Percentiles rank a stretch among this genome's conserved stretches.
These are phyloP conservation scores for Cyberlindnera samutprakarnensis DNA, from an alignment of 805 yeast species.

Conservation along the genomic window DNA sequence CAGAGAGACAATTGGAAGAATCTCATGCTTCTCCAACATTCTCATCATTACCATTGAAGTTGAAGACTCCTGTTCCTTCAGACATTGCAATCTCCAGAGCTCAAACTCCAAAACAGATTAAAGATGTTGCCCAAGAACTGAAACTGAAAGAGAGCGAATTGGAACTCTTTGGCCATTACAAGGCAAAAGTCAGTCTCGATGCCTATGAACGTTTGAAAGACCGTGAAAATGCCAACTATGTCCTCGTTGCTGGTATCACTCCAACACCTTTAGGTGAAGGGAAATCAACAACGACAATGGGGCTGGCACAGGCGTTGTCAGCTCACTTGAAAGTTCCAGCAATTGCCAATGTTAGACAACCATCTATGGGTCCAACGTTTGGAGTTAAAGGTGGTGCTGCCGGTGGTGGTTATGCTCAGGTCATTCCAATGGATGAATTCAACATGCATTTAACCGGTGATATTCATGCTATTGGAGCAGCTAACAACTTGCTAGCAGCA, in stretches of 20 bases:
- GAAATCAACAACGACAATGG: conserved; percentile 78
- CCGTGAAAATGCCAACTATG: conserved; percentile 59
- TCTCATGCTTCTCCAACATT: conserved; percentile 22
- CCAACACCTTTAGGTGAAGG: conserved; percentile 87
- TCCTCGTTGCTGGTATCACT: conserved; percentile 76
- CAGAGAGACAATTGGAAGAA: conserved; percentile 37
- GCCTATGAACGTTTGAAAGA: conserved; percentile 55
- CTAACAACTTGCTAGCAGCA: conserved; percentile 75
- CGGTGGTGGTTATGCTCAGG: conserved; percentile 85
- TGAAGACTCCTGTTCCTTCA: conserved; percentile 67
- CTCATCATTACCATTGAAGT: conserved; percentile 48
- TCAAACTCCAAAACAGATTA: conserved; percentile 65
- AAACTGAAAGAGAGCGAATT: conserved; percentile 61
- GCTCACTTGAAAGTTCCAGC: conserved; percentile 65
- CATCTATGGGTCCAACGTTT: conserved; percentile 84
- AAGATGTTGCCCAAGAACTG: conserved; percentile 60
- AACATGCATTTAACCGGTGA: conserved; percentile 84
- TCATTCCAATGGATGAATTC: conserved; percentile 84
- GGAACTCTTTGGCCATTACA: conserved; percentile 68
- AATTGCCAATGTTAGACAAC: conserved; percentile 79
- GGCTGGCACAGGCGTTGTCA: conserved; percentile 73
- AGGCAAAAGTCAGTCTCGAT: conserved; percentile 66
- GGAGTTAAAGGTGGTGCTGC: conserved; percentile 91
- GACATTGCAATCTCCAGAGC: conserved; percentile 74
- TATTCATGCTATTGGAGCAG: conserved; percentile 78